phyloP scores from a whole-genome alignment of 768 basidiomycete species.

The Coprinellus aureogranulatus region DNA sequence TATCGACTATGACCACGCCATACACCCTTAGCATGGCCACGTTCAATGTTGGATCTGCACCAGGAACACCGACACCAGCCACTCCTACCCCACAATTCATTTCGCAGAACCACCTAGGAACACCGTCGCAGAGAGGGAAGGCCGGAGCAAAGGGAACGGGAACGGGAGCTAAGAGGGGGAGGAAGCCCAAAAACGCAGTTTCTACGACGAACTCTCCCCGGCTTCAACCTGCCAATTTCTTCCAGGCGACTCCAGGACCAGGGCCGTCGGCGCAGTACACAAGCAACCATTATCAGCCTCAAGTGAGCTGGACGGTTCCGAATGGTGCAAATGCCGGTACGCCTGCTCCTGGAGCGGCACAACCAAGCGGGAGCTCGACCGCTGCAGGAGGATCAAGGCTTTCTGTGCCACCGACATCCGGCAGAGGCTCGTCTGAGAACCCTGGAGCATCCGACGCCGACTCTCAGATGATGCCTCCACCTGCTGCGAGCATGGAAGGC shows the following conservation, averaged over 20 bases:
- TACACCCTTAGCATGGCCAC: neutral
- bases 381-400: neutral
- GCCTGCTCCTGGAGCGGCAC: neutral
- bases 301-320: neutral
- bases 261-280: neutral
- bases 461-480: neutral
- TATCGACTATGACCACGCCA: neutral
- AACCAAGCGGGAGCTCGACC: neutral
- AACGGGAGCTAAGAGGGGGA: conserved; percentile 43
- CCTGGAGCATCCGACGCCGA: neutral
- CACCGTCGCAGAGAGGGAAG: neutral
- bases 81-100: neutral
- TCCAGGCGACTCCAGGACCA: neutral
- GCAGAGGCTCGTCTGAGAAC: neutral
- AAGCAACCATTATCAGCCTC: conserved; percentile 3
- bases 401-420: neutral
- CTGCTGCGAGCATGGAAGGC: neutral
- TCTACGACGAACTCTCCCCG: conserved; percentile 29
- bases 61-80: neutral
- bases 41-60: neutral
- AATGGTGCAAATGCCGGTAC: too few relatives aligned
- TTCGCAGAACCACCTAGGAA: neutral
- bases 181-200: conserved; percentile 43
- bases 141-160: conserved; percentile 1
- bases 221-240: conserved; percentile 7